Conservation (phyloP, 2,329 filamentous ascomycete genomes). For the Aspergillus fischeri region DNA sequence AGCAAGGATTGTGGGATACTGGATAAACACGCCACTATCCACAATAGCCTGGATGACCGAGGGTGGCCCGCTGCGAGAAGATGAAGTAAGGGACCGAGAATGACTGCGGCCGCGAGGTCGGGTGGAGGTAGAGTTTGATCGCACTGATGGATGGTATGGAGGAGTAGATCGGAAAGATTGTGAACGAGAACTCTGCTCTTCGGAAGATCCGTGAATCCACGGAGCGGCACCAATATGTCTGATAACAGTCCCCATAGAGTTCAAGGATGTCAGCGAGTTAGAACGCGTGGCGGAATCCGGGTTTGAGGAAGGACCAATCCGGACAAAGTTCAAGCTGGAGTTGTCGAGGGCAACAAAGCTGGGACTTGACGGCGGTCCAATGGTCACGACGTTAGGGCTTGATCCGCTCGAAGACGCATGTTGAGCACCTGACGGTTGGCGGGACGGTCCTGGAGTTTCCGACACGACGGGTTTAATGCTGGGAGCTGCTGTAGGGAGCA, state of each 20-base stretch:
- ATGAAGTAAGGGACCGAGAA: conserved; percentile 32
- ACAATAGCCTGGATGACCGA: conserved; percentile 36
- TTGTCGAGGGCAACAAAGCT: conserved; percentile 37
- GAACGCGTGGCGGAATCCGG: conserved; percentile 31
- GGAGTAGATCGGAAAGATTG: conserved; percentile 40
- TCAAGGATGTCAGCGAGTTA: conserved; percentile 39
- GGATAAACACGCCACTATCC: conserved; percentile 34
- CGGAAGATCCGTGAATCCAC: conserved; percentile 32
- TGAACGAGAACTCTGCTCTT: conserved; percentile 32
- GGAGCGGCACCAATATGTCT: conserved; percentile 32
- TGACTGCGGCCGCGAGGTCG: conserved; percentile 23
- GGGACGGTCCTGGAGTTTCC: conserved; percentile 23
- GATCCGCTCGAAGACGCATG: conserved; percentile 28
- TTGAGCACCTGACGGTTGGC: conserved; percentile 18
- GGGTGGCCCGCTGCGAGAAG: conserved; percentile 31
- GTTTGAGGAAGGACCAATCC: conserved; percentile 28
- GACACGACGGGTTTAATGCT: conserved; percentile 37
- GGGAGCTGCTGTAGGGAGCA: conserved; percentile 28
- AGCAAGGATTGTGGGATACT: conserved; percentile 34
- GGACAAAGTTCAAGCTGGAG: conserved; percentile 37
- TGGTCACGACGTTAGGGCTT: conserved; percentile 39
- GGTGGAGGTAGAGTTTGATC: conserved; percentile 32
- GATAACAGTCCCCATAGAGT: conserved; percentile 40
- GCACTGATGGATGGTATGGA: conserved; percentile 32
- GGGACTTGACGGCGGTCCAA: conserved; percentile 37